Base-by-base conservation (phyloP, 1,284 basidiomycete species). In the Filobasidium uniguttulatum region DNA sequence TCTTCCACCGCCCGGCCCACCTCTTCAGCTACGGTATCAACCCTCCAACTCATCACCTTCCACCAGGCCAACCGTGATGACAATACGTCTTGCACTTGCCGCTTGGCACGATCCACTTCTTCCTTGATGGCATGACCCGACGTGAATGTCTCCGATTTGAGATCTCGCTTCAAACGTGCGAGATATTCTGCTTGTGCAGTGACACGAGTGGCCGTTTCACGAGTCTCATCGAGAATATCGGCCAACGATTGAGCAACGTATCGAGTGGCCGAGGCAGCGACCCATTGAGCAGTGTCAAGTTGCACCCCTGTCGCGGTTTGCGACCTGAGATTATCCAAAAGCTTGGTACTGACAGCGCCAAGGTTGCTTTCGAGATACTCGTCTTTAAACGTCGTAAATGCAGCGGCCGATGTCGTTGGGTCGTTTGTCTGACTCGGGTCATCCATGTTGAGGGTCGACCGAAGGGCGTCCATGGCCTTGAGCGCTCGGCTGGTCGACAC, bases 1-100 rank as follows among this genome's bases (percentile, higher is more conserved):
- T 68, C 67, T 35, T 75, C 70, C 8, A 84, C 64, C 33, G 78
- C 75, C 12, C 71, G 58, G 1, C 68, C 71, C 8, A 89, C 65
- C 26, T 79, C 73, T 30, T 70, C 65, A 8, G 74, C 77, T 17
- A 86, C 75, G 54, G 86, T 85, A 61, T 89, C 86, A 1, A 83
- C 77, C 7, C 75, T 3, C 75, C 77, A 6, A 82, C 38, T 34
- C 3, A 54, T 59, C 59, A 82, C 73, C 54, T 72, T 76, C 75
- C 80, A 80, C 78, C 81, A 85, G 8, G 74, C 76, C 55, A 86
- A 55, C 22, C 62, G 64, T 4, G 67, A 66, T 45, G 73, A 69
- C 62, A 86, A 72, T 0, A 78, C 70, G 2, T 61, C 50, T 54
- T 71, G 68, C 54, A 87, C 72, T n/a, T 74, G 71, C 44, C 66